Percentiles rank a stretch among this genome's conserved stretches.
Evolutionary conservation across 441 rosid species (phyloP).

Genomic region (Erysimum pusillum): DNA sequence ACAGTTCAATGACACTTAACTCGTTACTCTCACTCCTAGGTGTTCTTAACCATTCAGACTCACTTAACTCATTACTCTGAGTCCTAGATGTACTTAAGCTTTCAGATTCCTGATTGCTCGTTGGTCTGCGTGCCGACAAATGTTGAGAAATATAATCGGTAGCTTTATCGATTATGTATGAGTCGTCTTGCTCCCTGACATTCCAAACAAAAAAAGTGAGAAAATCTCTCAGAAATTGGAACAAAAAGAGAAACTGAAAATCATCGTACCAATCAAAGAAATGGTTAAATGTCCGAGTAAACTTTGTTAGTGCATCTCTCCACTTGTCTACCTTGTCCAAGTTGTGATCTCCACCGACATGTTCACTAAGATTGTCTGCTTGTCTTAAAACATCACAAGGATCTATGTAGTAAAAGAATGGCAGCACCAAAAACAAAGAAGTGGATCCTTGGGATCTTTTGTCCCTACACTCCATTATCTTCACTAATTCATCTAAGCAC

Average conservation of each 20-base stretch:
- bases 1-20: too few relatives aligned
- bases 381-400: not conserved
- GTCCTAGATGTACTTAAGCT: too few relatives aligned
- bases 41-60: not conserved
- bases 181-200: not conserved
- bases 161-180: not conserved
- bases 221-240: too few relatives aligned
- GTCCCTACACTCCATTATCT: not conserved
- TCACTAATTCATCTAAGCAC: not conserved
- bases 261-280: not conserved
- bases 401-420: not conserved
- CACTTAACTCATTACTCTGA: not conserved
- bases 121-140: not conserved
- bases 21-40: not conserved
- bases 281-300: not conserved
- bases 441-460: not conserved
- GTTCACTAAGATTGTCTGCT: not conserved
- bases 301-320: not conserved
- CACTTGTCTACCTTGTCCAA: not conserved
- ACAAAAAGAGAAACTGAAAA: not conserved
- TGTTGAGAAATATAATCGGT: not conserved
- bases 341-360: conserved; percentile 4
- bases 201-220: too few relatives aligned
- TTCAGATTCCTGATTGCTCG: too few relatives aligned
- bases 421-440: not conserved